Evolutionary conservation across 495 filamentous ascomycete species (phyloP).

Genomic region (Tuber umbilicatum): DNA sequence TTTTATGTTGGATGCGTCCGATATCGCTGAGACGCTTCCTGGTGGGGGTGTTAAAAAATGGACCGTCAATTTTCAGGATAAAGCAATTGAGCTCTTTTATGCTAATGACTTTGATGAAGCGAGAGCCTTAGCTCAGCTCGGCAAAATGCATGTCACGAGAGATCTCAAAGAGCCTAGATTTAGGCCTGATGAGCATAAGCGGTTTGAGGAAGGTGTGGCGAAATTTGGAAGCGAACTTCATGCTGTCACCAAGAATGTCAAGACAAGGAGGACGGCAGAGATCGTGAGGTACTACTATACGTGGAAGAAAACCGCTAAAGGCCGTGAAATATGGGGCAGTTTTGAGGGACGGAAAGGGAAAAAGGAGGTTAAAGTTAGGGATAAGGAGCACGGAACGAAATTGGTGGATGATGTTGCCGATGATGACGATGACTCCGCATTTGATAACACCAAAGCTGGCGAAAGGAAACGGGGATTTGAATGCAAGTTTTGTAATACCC

Average conservation of each 20-base stretch:
- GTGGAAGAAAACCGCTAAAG: conserved; percentile 92
- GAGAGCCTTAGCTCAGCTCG: conserved; percentile 65
- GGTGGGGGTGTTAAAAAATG: conserved; percentile 43
- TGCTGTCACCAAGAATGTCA: conserved; percentile 75
- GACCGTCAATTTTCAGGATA: conserved; percentile 69
- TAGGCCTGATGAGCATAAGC: conserved; percentile 68
- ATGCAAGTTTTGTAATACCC: conserved; percentile 87
- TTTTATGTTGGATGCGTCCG: conserved; percentile 27
- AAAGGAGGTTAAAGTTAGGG: conserved; percentile 64
- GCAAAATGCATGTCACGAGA: conserved; percentile 59
- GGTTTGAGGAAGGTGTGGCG: conserved; percentile 84
- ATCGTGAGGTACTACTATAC: conserved; percentile 92
- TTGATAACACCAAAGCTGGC: conserved; percentile 79
- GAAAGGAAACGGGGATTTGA: conserved; percentile 74
- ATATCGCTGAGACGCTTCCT: conserved; percentile 38
- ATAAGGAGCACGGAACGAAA: conserved; percentile 61
- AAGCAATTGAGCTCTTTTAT: conserved; percentile 69
- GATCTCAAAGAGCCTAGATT: conserved; percentile 82
- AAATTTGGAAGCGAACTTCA: conserved; percentile 90
- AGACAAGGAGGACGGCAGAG: conserved; percentile 65
- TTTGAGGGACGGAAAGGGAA: conserved; percentile 80
- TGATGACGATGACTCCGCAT: conserved; percentile 90
- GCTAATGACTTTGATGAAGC: conserved; percentile 62
- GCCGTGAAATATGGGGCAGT: conserved; percentile 80
- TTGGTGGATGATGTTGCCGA: conserved; percentile 88